Conservation (phyloP, 805 yeast species). For the Diddensiella caesifluorescens region DNA sequence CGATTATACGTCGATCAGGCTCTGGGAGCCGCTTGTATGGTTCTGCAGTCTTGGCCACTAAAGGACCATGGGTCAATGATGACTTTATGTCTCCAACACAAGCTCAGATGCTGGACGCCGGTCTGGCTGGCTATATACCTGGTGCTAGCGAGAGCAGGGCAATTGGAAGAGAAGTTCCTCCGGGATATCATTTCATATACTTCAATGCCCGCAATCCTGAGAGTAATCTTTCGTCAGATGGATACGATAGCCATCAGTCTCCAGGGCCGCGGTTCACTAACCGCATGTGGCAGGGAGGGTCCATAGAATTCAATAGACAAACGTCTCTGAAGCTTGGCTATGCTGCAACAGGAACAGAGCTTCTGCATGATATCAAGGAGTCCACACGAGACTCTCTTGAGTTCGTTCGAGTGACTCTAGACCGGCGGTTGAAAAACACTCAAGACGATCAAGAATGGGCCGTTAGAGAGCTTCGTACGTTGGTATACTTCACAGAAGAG, state of each 20-base stretch:
- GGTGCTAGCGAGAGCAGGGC: constrained; percentile 6
- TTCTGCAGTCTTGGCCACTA: constrained; percentile 2
- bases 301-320: constrained; percentile 38
- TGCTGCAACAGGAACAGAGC: constrained; percentile 48
- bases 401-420: constrained; percentile 49
- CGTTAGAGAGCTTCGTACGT: constrained; percentile 49
- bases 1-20: too few species aligned
- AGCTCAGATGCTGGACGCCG: constrained; percentile 26
- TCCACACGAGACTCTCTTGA: constrained; percentile 12
- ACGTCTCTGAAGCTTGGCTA: constrained; percentile 35
- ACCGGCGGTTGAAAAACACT: constrained; percentile 40
- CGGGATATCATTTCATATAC: constrained; percentile 63
- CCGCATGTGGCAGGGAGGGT: constrained; percentile 80
- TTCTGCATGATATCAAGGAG: constrained; percentile 31
- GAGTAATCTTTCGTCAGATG: constrained; percentile 54
- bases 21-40: too few species aligned
- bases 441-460: constrained; percentile 25
- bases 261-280: constrained; percentile 45
- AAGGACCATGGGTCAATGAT: constrained; percentile 27
- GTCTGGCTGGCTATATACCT: constrained; percentile 25
- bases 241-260: constrained; percentile 75
- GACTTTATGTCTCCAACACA: constrained; percentile 31
- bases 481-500: constrained; percentile 51
- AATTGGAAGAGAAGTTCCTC: constrained; percentile 23
- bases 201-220: constrained; percentile 56